Evolutionary conservation across 2,329 filamentous ascomycete genomes (phyloP).

Genomic region (Colletotrichum somersetense): DNA sequence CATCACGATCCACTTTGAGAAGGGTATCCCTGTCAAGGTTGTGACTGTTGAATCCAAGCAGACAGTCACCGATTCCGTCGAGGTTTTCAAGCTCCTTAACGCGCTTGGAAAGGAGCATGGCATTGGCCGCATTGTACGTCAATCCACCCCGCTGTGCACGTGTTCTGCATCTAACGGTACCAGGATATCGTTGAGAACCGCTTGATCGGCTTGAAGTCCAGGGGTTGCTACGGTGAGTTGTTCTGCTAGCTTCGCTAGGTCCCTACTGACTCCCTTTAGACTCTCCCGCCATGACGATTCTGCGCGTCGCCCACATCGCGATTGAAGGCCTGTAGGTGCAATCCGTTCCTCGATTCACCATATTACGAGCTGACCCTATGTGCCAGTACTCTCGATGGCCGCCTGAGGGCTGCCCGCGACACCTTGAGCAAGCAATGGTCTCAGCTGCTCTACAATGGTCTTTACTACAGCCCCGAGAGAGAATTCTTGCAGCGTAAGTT

Average conservation of each 20-base stretch:
- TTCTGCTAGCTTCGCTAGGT: neutral
- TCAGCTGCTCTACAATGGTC: constrained; percentile 58
- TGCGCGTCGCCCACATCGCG: constrained; percentile 54
- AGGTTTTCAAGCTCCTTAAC: constrained; percentile 75
- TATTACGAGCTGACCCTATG: neutral
- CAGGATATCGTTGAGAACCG: constrained; percentile 60
- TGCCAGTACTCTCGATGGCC: constrained; percentile 61
- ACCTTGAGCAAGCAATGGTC: constrained; percentile 59
- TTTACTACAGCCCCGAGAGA: constrained; percentile 63
- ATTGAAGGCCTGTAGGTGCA: constrained; percentile 63
- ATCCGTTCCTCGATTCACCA: neutral
- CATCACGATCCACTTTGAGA: constrained; percentile 74
- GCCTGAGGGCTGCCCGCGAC: constrained; percentile 66
- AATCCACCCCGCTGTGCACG: neutral
- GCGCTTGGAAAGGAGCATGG: constrained; percentile 74
- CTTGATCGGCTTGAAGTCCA: constrained; percentile 51
- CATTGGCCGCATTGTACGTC: constrained; percentile 73
- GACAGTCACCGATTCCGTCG: constrained; percentile 71
- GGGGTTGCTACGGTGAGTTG: constrained; percentile 68
- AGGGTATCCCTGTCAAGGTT: constrained; percentile 76
- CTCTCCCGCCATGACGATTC: constrained; percentile 46
- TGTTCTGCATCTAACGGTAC: constrained; percentile 47
- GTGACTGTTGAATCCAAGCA: constrained; percentile 60
- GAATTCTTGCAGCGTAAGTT: constrained; percentile 33
- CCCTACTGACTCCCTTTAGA: constrained; percentile 20